Base-by-base conservation (phyloP, 257 asterid genomes). In the Apocynum venetum region DNA sequence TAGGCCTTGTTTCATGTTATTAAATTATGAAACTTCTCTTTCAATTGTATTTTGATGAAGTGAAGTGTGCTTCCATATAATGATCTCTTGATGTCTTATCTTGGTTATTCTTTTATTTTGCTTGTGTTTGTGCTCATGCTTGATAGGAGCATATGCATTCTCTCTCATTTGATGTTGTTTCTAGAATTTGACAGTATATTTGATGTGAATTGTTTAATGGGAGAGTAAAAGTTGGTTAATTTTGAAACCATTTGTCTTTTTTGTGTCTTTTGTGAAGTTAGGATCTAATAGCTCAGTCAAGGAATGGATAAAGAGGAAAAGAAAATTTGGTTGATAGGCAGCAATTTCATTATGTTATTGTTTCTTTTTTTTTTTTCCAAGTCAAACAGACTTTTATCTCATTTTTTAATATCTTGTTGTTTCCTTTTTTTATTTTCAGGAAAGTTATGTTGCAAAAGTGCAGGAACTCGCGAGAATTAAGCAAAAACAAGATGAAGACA, bases 401-500 rank as follows among this genome's bases (percentile, higher is more conserved):
- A 15, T 19, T 19, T 57, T 67, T 14, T 25, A 25, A 25, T 25
- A 25, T 25, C 31, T 25, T 25, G 31, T 25, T 25, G 31, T 31
- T 55, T 14, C 66, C 48, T 31, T 44, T 46, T 73, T 20, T 49
- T 19, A 15, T 25, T 56, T 66, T 43, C 88, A 93, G 98, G 96
- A 89, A 82, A 88, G 86, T 80, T 91, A 87, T 83, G 80, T 91
- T 52, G 85, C 79, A 67, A 95, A 91, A 89, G 98, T 93, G 81
- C 93, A 89, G 84, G 76, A 93, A 75, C 89, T 93, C 74, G 98
- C 99, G 55, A 93, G 84, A 86, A 77, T 95, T 78, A 89, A 93
- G 76, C 92, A 81, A 78, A 90, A 89, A 78, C 98, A 90, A 82
- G 97, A 91, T 78, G 97, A 91, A 74, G 92, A 95, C 64, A 93